phyloP scores from a whole-genome alignment of 2,329 filamentous ascomycete species.

The Teratosphaeria destructans region DNA sequence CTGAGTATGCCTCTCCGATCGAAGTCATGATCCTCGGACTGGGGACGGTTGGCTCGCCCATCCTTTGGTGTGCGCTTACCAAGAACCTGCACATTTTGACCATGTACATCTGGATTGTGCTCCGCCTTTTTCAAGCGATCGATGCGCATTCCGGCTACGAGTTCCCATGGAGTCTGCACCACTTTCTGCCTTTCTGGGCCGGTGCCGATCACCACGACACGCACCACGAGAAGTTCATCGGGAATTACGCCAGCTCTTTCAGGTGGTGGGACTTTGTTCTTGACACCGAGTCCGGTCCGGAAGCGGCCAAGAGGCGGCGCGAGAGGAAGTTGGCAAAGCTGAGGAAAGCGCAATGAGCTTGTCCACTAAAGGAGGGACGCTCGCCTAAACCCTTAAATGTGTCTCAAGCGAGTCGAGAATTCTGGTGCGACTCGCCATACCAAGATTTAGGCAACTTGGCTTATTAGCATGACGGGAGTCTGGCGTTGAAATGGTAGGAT shows the following conservation, averaged over 20 bases:
- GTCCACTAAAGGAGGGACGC: neutral
- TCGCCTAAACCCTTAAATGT: neutral
- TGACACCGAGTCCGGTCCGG: conserved; percentile 85
- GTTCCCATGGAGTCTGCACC: conserved; percentile 92
- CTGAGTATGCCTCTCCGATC: conserved; percentile 94
- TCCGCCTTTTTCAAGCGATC: conserved; percentile 92
- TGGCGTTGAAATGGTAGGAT: neutral
- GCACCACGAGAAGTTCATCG: conserved; percentile 97
- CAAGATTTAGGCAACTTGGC: neutral
- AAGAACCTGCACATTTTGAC: conserved; percentile 87
- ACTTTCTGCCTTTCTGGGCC: conserved; percentile 96
- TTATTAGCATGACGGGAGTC: neutral
- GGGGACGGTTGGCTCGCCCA: conserved; percentile 71
- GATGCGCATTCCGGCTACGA: conserved; percentile 97
- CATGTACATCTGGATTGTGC: conserved; percentile 94
- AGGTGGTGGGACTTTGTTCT: conserved; percentile 96
- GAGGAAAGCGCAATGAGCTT: conserved; percentile 55
- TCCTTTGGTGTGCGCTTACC: conserved; percentile 73
- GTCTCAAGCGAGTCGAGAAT: neutral
- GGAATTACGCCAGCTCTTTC: conserved; percentile 97
- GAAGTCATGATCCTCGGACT: conserved; percentile 92
- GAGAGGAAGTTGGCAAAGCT: conserved; percentile 63
- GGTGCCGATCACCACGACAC: conserved; percentile 93
- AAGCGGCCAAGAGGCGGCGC: conserved; percentile 72
- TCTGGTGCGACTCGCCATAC: neutral